Percentiles rank a stretch among this genome's conserved stretches.
These are phyloP conservation scores for Diaporthe aspalathi DNA, from an alignment of 2,329 filamentous ascomycete genomes.

Conservation along the genomic window DNA sequence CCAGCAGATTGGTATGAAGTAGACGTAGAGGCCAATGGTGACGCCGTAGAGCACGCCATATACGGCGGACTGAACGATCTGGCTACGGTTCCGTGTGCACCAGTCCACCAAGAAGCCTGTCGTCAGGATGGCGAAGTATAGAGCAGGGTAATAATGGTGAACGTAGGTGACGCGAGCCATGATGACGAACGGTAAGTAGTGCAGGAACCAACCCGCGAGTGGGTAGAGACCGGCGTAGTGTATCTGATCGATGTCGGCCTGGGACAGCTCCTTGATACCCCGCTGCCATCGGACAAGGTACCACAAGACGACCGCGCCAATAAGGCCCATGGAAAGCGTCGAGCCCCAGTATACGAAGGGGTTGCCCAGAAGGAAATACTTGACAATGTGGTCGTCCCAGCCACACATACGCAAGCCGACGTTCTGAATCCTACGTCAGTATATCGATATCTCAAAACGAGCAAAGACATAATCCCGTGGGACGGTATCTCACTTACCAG, in stretches of 20 bases:
- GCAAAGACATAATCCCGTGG: neutral
- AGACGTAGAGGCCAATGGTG: slow-evolving; percentile 84
- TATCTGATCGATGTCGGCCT: slow-evolving; percentile 88
- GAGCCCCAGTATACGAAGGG: slow-evolving; percentile 96
- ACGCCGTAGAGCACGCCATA: slow-evolving; percentile 80
- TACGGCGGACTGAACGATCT: slow-evolving; percentile 72
- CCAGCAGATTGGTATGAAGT: slow-evolving; percentile 95
- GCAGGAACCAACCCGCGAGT: slow-evolving; percentile 91
- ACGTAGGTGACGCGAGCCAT: slow-evolving; percentile 99
- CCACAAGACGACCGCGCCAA: slow-evolving; percentile 80
- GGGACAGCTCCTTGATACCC: slow-evolving; percentile 85
- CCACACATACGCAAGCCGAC: slow-evolving; percentile 98
- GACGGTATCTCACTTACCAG: slow-evolving; percentile 55
- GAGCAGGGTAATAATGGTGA: slow-evolving; percentile 97
- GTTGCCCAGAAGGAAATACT: slow-evolving; percentile 98
- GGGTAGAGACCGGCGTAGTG: slow-evolving; percentile 95
- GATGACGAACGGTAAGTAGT: slow-evolving; percentile 94
- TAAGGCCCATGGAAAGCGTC: slow-evolving; percentile 79
- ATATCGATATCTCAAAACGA: neutral
- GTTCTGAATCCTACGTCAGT: slow-evolving; percentile 54
- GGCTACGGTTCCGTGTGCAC: slow-evolving; percentile 75
- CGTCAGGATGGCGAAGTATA: slow-evolving; percentile 95
- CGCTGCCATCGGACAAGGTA: slow-evolving; percentile 96
- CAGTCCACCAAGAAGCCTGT: slow-evolving; percentile 92
- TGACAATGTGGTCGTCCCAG: slow-evolving; percentile 95